Evolutionary conservation across 2,329 filamentous ascomycete species (phyloP), one percentile per base, ranked within the genome.

Genomic region (Talaromyces sp.): DNA sequence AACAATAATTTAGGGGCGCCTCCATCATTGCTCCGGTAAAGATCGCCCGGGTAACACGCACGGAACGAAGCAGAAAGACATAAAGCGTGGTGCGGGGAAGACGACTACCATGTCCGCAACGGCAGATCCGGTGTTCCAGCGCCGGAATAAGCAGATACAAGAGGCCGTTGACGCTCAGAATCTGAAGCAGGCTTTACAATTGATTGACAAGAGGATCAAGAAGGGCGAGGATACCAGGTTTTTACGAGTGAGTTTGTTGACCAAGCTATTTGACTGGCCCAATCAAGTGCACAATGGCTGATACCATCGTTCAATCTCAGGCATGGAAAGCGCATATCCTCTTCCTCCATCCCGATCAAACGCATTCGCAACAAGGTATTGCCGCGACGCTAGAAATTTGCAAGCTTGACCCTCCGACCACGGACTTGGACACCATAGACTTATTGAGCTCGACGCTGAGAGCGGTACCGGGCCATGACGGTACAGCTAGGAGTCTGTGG

Each of bases 181-280:
- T 68, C 73, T 81, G 70, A 83, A 83, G 69, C 81, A 82, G 69
- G 82, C 81, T 7, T 68, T 83, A 63, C 80, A 83, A 70, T 71
- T 83, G 22, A 81, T 81, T 61, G 80, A 83, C 66, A 83, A 83
- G 68, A 82, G 82, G 61, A 80, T 83, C 68, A 85, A 87, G 75
- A 88, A 88, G 70, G 80, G 80, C 39, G 80, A 83, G 68, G 75
- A 80, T 64, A 79, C 78, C 5, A 70, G 74, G 3, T 80, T 80
- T 66, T 65, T 81, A 37, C 77, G 72, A 69, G 79, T 78, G 63
- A 67, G 74, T 70, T 24, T 27, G 39, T 43, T 43, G 14, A 2
- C 8, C 11, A 31, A 33, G 13, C 14, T 3, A n/a, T 3, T 16
- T 16, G 19, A 49, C 14, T 10, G 49, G 14, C 16, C 33, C 49